Evolutionary conservation across 345 rosid genomes (phyloP).

Genomic region (thale cress (Arabidopsis thaliana)): DNA sequence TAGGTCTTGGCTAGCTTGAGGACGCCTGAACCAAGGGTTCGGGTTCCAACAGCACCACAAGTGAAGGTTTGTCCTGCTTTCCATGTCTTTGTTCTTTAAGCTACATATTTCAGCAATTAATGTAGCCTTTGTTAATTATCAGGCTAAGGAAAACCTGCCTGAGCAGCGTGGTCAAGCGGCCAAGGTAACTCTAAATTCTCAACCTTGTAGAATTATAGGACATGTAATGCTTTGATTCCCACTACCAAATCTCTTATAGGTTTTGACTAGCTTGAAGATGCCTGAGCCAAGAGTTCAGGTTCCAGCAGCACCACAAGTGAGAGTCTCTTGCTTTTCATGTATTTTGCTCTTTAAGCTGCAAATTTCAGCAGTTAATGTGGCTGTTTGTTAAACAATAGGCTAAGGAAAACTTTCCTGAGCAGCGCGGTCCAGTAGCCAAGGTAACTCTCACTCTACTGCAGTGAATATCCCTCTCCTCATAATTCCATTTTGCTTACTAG

Average conservation of each 20-base stretch:
- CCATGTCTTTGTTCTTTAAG: conserved; percentile 1
- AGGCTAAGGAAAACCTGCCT: conserved; percentile 23
- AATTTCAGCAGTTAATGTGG: conserved; percentile 27
- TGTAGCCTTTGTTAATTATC: not conserved
- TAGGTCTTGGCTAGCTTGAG: conserved; percentile 54
- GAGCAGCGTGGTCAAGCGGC: not conserved
- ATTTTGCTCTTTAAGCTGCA: conserved; percentile 7
- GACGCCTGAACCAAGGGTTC: conserved; percentile 43
- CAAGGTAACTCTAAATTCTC: conserved; percentile 16
- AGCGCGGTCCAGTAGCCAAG: conserved; percentile 27
- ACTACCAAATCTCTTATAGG: conserved; percentile 46
- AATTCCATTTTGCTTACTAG: conserved; percentile 7
- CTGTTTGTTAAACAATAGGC: conserved; percentile 33
- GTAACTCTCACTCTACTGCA: conserved; percentile 29
- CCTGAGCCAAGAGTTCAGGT: conserved; percentile 50
- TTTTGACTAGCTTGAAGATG: conserved; percentile 47
- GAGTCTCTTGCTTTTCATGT: conserved; percentile 49
- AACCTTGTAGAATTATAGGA: not conserved
- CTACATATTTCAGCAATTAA: conserved; percentile 16
- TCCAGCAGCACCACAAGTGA: conserved; percentile 45
- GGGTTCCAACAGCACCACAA: conserved; percentile 42
- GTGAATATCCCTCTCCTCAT: conserved; percentile 19
- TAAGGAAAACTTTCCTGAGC: conserved; percentile 34
- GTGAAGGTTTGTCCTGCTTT: conserved; percentile 50
- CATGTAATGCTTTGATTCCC: conserved; percentile 7